Evolutionary conservation across 2,329 filamentous ascomycete genomes (phyloP), one percentile per base, ranked within the genome.

Genomic region (Aspergillus carbonarius): DNA sequence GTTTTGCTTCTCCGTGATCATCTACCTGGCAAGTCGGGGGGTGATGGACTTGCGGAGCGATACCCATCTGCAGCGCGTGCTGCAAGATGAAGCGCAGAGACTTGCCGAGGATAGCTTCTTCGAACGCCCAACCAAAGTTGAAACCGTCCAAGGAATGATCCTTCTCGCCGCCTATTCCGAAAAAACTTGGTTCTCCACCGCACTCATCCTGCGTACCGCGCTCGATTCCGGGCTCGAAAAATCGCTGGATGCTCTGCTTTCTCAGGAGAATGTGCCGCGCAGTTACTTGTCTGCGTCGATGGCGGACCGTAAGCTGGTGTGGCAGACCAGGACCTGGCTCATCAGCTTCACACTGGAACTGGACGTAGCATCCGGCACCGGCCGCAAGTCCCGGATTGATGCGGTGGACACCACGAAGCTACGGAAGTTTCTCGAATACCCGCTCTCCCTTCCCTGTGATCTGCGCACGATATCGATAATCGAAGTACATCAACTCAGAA

Each of bases 101-200:
- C 60, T 74, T 18, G 72, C 72, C 0, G 72, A 74, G 60, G 72
- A 74, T 55, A 73, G 72, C 40, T 74, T 74, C 50, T 74, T 74
- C 34, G 72, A 72, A 46, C 66, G 72, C 4, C 72, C 72, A 1
- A 74, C 72, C 0, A 74, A 73, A 47, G 63, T 74, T 10, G 72
- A 74, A 55, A 74, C 72, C 0, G 72, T 74, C 0, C 72, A 74
- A 37, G 72, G 72, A 4, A 74, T 74, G 72, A 71, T 74, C 30
- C 60, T 74, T 3, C 63, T 74, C 0, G 72, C 72, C 1, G 72
- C 72, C 3, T 74, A 74, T 25, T 74, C 72, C 0, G 72, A 74
- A 52, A 74, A 74, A 35, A 72, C 72, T 1, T 74, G 72, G 72
- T 74, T 74, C 48, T 74, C 72, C 0, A 74, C 70, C 1, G 72